Evolutionary conservation across 1,139 yeast species (phyloP).

Genomic region (Pichia sp.): DNA sequence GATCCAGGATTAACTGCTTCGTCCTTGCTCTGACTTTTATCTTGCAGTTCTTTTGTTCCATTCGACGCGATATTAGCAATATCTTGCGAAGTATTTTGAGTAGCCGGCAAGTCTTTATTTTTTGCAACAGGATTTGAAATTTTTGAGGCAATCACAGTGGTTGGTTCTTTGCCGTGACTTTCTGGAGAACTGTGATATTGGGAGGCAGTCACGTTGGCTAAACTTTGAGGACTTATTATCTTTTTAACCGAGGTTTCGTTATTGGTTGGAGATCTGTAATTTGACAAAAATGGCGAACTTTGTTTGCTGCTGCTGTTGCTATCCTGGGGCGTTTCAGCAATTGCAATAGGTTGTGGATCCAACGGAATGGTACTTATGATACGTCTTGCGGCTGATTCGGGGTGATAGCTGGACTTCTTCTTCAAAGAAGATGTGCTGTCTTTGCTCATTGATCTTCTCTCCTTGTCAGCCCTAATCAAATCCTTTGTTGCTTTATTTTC

Average conservation of each 20-base stretch:
- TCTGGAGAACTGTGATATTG: conserved; percentile 7
- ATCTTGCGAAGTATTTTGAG: not conserved
- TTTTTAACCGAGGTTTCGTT: conserved; percentile 3
- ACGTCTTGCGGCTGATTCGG: conserved; percentile 66
- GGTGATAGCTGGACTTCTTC: conserved; percentile 36
- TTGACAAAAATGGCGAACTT: conserved; percentile 24
- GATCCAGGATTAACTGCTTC: not conserved
- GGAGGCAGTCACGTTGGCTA: conserved; percentile 1
- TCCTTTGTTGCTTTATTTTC: conserved; percentile 4
- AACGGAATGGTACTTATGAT: conserved; percentile 74
- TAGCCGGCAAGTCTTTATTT: not conserved
- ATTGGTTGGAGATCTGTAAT: conserved; percentile 16
- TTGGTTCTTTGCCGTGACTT: not conserved
- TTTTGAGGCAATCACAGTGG: not conserved
- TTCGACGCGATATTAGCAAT: not conserved
- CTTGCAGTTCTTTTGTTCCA: not conserved
- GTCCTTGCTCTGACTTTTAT: not conserved
- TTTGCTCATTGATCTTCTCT: conserved; percentile 9
- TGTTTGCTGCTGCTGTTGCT: conserved; percentile 20
- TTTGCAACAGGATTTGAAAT: not conserved
- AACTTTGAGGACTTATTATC: conserved; percentile 15
- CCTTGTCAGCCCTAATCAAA: not conserved
- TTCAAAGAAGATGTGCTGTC: conserved; percentile 15
- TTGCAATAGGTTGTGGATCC: conserved; percentile 69
- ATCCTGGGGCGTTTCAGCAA: conserved; percentile 25